Percentiles rank a stretch among this genome's conserved stretches.
These are phyloP conservation scores for Tolypocladium cylindrosporum DNA, from an alignment of 2,329 filamentous ascomycete genomes.

Conservation along the genomic window DNA sequence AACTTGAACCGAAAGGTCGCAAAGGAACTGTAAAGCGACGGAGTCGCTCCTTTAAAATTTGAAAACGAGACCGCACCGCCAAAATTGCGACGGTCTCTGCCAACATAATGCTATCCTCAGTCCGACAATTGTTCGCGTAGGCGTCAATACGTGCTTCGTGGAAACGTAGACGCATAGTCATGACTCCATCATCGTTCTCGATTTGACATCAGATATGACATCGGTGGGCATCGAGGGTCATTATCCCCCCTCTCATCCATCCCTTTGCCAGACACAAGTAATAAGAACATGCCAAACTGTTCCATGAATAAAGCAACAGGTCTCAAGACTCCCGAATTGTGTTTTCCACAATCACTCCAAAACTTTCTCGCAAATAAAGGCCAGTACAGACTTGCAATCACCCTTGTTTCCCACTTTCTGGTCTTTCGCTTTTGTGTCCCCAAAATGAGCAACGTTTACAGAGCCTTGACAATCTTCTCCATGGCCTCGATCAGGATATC, in stretches of 20 bases:
- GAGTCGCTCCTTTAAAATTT: background rate
- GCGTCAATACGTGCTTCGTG: background rate
- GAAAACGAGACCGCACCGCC: background rate
- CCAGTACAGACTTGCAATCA: background rate
- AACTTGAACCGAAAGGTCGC: background rate
- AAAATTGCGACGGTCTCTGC: background rate
- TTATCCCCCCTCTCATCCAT: background rate
- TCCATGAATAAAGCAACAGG: background rate
- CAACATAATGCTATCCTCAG: too few species aligned
- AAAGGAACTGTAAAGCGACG: background rate
- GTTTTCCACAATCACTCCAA: background rate
- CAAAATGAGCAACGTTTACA: constrained; percentile 7
- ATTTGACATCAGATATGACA: background rate
- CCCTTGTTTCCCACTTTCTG: background rate
- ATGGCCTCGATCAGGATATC: constrained; percentile 72
- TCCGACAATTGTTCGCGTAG: background rate
- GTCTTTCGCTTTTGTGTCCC: background rate
- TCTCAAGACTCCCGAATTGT: background rate
- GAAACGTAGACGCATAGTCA: background rate
- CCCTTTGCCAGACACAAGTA: background rate
- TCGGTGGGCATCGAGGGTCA: background rate
- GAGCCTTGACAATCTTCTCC: constrained; percentile 58
- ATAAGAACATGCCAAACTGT: background rate
- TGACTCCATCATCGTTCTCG: background rate
- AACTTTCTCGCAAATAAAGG: background rate